phyloP scores from a whole-genome alignment of 768 basidiomycete genomes.

The Lanmaoa rubissima region DNA sequence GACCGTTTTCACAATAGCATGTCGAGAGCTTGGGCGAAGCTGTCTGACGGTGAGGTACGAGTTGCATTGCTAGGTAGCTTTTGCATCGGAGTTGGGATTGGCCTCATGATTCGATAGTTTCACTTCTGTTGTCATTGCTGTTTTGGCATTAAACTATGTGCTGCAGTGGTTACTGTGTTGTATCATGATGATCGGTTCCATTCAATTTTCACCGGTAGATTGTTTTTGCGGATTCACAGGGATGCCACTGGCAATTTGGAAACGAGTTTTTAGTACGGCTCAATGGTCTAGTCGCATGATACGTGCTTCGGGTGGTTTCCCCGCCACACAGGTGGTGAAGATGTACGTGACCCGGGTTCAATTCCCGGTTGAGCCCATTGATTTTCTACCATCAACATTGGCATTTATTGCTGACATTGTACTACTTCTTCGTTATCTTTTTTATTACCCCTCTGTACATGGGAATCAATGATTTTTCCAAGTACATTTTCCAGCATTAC shows the following conservation, averaged over 20 bases:
- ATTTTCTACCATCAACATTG: no score
- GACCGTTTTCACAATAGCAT: slow-evolving; percentile 24
- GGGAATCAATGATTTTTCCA: neutral
- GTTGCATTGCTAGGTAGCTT: slow-evolving; percentile 41
- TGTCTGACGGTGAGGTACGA: slow-evolving; percentile 30
- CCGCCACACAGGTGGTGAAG: slow-evolving; percentile 28
- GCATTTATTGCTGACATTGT: no score
- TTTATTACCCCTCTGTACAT: neutral
- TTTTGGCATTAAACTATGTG: neutral
- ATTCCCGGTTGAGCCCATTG: slow-evolving; percentile 33
- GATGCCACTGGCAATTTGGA: neutral
- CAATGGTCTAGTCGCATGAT: slow-evolving; percentile 39
- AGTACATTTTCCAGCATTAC: neutral
- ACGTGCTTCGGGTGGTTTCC: slow-evolving; percentile 33
- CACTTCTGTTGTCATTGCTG: neutral
- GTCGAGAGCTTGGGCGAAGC: slow-evolving; percentile 23
- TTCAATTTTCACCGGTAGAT: neutral
- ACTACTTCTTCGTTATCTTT: neutral
- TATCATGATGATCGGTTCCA: neutral
- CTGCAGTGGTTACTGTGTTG: neutral
- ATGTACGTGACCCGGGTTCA: slow-evolving; percentile 39
- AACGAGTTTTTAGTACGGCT: slow-evolving; percentile 7
- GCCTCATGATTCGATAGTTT: slow-evolving; percentile 34
- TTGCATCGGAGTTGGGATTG: slow-evolving; percentile 45
- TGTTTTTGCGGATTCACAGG: neutral